Conservation (phyloP, 1,284 basidiomycete species). For the Vanrija humicola region DNA sequence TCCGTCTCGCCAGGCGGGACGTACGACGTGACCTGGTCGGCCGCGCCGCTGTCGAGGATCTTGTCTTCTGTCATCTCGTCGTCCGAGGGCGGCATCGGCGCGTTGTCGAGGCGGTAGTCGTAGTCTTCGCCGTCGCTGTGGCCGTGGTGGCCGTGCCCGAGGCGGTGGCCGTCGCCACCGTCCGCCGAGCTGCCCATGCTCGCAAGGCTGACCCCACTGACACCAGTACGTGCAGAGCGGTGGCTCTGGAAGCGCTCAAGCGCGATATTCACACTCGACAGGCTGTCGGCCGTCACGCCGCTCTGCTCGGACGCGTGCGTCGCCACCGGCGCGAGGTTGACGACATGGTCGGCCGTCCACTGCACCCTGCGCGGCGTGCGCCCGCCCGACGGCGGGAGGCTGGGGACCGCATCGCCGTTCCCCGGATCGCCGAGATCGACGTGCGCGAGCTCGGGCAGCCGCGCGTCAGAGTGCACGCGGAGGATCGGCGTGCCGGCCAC, state of each 20-base stretch:
- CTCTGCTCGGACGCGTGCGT: slow-evolving; percentile 9
- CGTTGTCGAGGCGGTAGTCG: slow-evolving; percentile 45
- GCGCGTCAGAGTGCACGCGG: no score
- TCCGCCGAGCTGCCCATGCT: slow-evolving; percentile 8
- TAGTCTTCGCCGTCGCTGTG: slow-evolving; percentile 38
- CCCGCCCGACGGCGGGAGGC: slow-evolving; percentile 12
- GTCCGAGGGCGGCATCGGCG: slow-evolving; percentile 6
- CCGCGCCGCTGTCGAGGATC: slow-evolving; percentile 31
- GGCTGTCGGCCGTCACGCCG: slow-evolving; percentile 29
- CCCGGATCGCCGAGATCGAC: no score
- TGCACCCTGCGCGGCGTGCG: slow-evolving; percentile 46
- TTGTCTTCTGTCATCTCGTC: slow-evolving; percentile 4
- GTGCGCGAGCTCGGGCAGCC: no score
- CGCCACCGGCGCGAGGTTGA: slow-evolving; percentile 38
- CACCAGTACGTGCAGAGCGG: not conserved
- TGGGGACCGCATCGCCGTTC: no score
- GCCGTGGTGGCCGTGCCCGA: no score
- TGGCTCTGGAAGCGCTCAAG: slow-evolving; percentile 2
- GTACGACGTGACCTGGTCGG: slow-evolving; percentile 35
- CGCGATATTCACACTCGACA: slow-evolving; percentile 31
- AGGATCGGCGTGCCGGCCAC: no score
- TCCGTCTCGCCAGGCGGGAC: slow-evolving; percentile 51
- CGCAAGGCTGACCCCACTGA: not conserved
- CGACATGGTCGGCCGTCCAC: slow-evolving; percentile 41
- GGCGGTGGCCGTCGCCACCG: not conserved